Evolutionary conservation across 1,284 basidiomycete genomes (phyloP), one percentile per base, ranked within the genome.

Genomic region (Leccinum fuscescens): DNA sequence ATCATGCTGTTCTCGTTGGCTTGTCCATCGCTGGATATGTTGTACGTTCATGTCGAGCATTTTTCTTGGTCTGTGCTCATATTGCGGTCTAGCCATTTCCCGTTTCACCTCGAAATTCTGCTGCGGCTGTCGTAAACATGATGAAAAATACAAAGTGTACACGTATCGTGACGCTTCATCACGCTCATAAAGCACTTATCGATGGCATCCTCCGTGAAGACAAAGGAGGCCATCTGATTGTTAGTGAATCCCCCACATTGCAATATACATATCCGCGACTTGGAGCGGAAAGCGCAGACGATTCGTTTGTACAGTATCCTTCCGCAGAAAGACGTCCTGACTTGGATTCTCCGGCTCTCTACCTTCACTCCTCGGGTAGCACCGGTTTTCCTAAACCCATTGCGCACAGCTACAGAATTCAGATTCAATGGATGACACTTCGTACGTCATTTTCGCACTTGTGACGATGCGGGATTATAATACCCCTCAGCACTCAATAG

Each of bases 291-390:
- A 63, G 56, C 4, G 24, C 56, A 1, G 20, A 59, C 1, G 65
- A 77, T 56, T n/a, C 62, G 0, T 78, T 78, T 52, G 17, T 53
- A 15, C 64, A 59, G 0, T 78, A 77, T 58, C 72, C 71, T 5
- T 35, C 50, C 2, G 14, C 60, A 3, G 5, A 39, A 6, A 29
- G 27, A 4, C 59, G 57, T 5, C 66, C 70, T 3, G 52, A 60
- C 6, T 17, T 59, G 31, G 57, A 65, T 14, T 68, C 70, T 17
- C 56, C 64, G 4, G 62, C 62, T 7, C 39, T 73, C 9, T 77
- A 76, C n/a, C 53, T 77, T 6, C 77, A 77, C 53, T 78, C 77
- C 3, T 77, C 75, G 0, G 76, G 77, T 4, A 77, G 74, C 35
- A 78, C 76, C 0, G 76, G 77, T 76, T 76, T 35, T 5, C 33